Percentiles rank a stretch among this genome's conserved stretches.
Evolutionary conservation across 495 filamentous ascomycete genomes (phyloP).

Genomic region (Lophiostoma macrostomum): DNA sequence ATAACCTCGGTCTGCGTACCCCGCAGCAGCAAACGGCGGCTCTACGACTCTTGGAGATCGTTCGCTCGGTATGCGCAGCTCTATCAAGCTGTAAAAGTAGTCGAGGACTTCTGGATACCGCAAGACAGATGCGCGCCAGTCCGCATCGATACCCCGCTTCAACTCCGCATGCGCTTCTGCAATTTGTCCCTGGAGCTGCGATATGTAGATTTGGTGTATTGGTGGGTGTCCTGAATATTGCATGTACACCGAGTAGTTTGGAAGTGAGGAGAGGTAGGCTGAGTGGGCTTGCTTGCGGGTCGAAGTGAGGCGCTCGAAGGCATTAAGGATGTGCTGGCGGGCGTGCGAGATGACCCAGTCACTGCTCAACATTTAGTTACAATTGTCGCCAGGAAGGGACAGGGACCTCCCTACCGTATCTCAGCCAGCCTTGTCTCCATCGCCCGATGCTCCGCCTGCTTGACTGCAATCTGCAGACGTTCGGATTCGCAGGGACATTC

Average conservation of each 20-base stretch:
- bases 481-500: constrained; percentile 67
- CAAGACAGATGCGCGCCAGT: constrained; percentile 67
- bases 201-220: constrained; percentile 31
- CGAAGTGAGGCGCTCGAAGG: constrained; percentile 60
- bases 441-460: constrained; percentile 62
- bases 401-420: constrained; percentile 52
- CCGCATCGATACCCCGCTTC: constrained; percentile 68
- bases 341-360: constrained; percentile 69
- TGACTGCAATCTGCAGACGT: constrained; percentile 61
- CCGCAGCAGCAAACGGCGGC: constrained; percentile 29
- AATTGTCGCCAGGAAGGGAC: neutral
- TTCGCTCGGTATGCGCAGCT: constrained; percentile 53
- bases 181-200: constrained; percentile 45
- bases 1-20: constrained; percentile 28
- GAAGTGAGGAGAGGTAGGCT: constrained; percentile 55
- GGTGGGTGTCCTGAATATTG: constrained; percentile 40
- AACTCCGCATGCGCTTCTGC: constrained; percentile 56
- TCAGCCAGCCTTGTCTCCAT: constrained; percentile 61
- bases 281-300: constrained; percentile 58
- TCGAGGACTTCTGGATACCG: constrained; percentile 71
- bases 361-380: constrained; percentile 37
- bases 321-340: constrained; percentile 65
- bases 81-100: constrained; percentile 66
- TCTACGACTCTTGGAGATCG: constrained; percentile 22
- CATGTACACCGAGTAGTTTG: constrained; percentile 54